These are phyloP conservation scores for Gymnopilus dilepis DNA, from an alignment of 768 basidiomycete genomes.

Conservation along the genomic window DNA sequence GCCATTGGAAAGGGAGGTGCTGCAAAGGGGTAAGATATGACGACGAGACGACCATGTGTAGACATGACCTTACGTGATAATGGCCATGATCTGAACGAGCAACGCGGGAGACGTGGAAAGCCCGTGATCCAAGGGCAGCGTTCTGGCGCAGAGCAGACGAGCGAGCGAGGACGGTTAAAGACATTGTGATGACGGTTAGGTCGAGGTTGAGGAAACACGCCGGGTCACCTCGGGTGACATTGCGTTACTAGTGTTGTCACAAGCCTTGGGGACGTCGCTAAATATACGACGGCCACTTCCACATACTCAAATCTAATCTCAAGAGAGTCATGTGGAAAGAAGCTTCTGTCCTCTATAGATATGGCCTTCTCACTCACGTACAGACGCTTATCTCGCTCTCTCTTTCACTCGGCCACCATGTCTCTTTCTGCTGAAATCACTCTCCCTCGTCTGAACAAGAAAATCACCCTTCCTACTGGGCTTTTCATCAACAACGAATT, in stretches of 20 bases:
- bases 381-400: conserved; percentile 24
- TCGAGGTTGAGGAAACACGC: neutral
- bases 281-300: neutral
- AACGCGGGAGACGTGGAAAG: conserved; percentile 45
- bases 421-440: conserved; percentile 44
- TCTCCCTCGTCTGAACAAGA: conserved; percentile 48
- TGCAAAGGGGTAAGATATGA: conserved; percentile 28
- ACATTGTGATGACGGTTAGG: conserved; percentile 34
- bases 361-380: conserved; percentile 9
- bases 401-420: conserved; percentile 44
- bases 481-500: conserved; percentile 94
- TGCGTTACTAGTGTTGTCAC: neutral
- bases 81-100: conserved; percentile 57
- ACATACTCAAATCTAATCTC: neutral
- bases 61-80: conserved; percentile 54
- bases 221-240: conserved; percentile 24
- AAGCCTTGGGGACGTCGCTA: neutral
- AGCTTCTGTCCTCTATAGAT: neutral
- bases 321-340: neutral
- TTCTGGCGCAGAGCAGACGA: conserved; percentile 45
- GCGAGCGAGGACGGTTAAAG: conserved; percentile 48
- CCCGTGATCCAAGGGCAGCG: conserved; percentile 35
- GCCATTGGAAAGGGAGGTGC: conserved; percentile 64
- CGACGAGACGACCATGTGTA: neutral
- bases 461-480: conserved; percentile 74